Evolutionary conservation across 2,329 filamentous ascomycete genomes (phyloP).

Genomic region (Fusarium brevicatenulatum): DNA sequence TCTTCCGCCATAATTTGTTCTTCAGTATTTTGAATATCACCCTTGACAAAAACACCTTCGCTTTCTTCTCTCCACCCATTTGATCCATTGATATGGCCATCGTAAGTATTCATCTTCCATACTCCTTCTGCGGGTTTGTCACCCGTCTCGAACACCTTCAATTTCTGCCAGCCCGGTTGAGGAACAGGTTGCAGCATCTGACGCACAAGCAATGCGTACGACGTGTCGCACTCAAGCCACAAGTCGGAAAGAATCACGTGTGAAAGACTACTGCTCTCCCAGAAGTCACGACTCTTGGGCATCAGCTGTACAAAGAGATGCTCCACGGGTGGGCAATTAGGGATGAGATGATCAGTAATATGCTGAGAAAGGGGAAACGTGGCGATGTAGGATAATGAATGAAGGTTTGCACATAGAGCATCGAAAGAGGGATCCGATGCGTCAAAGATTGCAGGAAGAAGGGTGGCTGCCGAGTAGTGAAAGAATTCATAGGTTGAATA

Average conservation of each 20-base stretch:
- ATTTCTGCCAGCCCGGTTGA: conserved; percentile 50
- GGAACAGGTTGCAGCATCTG: conserved; percentile 49
- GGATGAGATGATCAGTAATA: conserved; percentile 59
- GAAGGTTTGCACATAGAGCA: conserved; percentile 52
- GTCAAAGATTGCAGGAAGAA: conserved; percentile 64
- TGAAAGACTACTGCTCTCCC: conserved; percentile 51
- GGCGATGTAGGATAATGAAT: conserved; percentile 67
- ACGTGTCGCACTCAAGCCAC: conserved; percentile 65
- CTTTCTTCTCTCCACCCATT: conserved; percentile 56
- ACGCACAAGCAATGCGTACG: conserved; percentile 59
- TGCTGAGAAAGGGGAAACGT: conserved; percentile 75
- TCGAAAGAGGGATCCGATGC: conserved; percentile 53
- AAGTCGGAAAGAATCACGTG: conserved; percentile 56
- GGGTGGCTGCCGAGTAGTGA: conserved; percentile 69
- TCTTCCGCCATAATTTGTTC: conserved; percentile 1
- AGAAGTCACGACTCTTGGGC: conserved; percentile 51
- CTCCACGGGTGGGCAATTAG: conserved; percentile 60
- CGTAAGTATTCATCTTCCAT: conserved; percentile 58
- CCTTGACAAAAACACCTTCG: conserved; percentile 58
- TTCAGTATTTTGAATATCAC: not conserved
- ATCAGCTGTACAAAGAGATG: conserved; percentile 64
- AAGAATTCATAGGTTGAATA: conserved; percentile 80
- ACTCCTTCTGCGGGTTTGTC: conserved; percentile 57
- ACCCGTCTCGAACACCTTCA: conserved; percentile 61
- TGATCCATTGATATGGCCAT: conserved; percentile 49